Base-by-base conservation (phyloP, 176 grass and related monocot genomes). In the Triticum timopheevii region DNA sequence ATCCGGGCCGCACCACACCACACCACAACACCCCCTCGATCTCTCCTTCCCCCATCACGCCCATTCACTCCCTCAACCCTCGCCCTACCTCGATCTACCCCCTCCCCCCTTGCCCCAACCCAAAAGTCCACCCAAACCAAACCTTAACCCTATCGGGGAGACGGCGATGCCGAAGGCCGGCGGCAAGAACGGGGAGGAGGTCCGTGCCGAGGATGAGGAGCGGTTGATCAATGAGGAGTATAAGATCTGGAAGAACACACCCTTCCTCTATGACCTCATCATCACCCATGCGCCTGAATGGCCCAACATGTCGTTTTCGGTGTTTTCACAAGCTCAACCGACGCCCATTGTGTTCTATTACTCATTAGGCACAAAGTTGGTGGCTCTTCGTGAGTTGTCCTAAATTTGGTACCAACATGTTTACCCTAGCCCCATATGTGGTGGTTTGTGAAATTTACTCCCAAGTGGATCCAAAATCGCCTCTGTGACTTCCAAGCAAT, bases 201-300 rank as follows among this genome's bases (percentile, higher is more conserved):
- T 94, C 80, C 90, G 92, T 16, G 77, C 84, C 10, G 89, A 96
- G 88, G 80, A 90, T 59, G 97, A 96, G 86, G 90, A 93, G 85
- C 82, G 94, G 66, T 68, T 93, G 22, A 88, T 96, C 85, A 99
- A 99, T 80, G 94, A 99, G 85, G 97, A 99, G 89, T 96, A 93
- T 89, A 99, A 99, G 92, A 99, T 99, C 90, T 96, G 94, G 97
- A 99, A 93, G 80, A 99, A 94, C 88, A 96, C 97, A 2, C 94
- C 92, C 6, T 99, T 99, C 87, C 82, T 99, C 59, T 96, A 94
- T 87, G 90, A 99, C 88, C 88, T 96, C 19, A 87, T 99, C 76
- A 88, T 96, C 76, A 94, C 94, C 30, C 94, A 96, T 82, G 92
- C 92, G 4, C 87, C 93, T 49, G 97, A 99, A 65, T 99, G 97